Base-by-base conservation (phyloP, 192 early-diverging fungal genomes). In the Podila epigama region DNA sequence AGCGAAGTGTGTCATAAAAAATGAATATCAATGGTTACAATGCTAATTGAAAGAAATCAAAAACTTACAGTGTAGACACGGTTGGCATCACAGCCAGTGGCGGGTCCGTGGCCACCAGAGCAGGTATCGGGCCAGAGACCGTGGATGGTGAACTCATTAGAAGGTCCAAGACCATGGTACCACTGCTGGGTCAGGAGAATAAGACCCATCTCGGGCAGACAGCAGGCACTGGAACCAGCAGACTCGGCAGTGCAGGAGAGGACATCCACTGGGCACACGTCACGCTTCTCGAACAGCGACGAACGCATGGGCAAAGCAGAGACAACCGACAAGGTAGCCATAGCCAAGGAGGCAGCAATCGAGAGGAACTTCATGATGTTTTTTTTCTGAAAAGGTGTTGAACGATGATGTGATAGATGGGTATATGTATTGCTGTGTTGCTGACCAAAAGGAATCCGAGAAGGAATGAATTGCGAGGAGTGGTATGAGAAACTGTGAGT, bases 101-200 rank as follows among this genome's bases (percentile, higher is more conserved):
- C 15, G 18, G 81, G 78, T 0, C 71, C 87, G 15, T 79, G 70
- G 50, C 67, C 77, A 42, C 84, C 84, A 25, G 60, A 52, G 54
- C 84, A 84, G 18, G 70, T 88, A 75, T 92, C 91, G 29, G 93
- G 90, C 93, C 93, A 92, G 41, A 92, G 75, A 22, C 92, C 92
- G 63, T 94, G 92, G 34, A 94, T 66, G 7, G 92, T 91, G 50
- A 89, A 94, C 29, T 82, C 77, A 33, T 91, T 72, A 20, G 58
- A 22, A 22, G 87, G 88, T 20, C 87, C 89, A 40, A 81, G 85
- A 36, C 86, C 82, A 1, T 70, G 34, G 70, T 87, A 86, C 89
- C 89, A 92, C 77, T 84, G 85, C 44, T 85, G 87, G 31, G 79
- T 69, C 51, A 88, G 77, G 57, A 87, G 67, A 27, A 90, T 20